Evolutionary conservation across 441 rosid species (phyloP).

Genomic region (Cnidoscolus chayamansa): DNA sequence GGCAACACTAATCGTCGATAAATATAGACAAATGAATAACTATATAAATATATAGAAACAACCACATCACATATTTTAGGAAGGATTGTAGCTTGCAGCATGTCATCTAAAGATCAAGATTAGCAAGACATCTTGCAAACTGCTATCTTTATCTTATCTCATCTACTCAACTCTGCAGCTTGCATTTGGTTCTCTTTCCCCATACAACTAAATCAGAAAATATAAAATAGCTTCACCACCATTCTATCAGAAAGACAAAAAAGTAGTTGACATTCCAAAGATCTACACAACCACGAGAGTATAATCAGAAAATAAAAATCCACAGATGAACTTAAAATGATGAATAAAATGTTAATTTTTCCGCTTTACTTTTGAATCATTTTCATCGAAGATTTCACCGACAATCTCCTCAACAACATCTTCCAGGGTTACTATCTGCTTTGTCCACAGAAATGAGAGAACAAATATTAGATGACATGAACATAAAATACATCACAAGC

Average conservation of each 20-base stretch:
- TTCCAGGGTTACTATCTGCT: conserved; percentile 91
- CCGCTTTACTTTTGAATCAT: conserved; percentile 80
- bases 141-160: neutral
- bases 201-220: neutral
- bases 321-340: neutral
- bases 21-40: too few relatives aligned
- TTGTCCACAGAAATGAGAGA: conserved; percentile 22
- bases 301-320: neutral
- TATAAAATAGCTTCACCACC: neutral
- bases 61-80: neutral
- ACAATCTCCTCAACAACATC: conserved; percentile 99
- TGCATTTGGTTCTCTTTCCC: neutral
- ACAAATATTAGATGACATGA: neutral
- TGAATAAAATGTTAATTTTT: neutral
- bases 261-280: neutral
- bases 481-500: neutral
- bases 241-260: neutral
- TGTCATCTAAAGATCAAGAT: neutral
- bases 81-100: neutral
- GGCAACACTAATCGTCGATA: neutral
- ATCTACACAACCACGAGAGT: conserved; percentile 4
- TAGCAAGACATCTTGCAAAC: neutral
- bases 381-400: conserved; percentile 98
- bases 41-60: neutral
- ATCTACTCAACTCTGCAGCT: neutral